phyloP scores from a whole-genome alignment of 2,329 filamentous ascomycete genomes.

The Cercospora berteroae region DNA sequence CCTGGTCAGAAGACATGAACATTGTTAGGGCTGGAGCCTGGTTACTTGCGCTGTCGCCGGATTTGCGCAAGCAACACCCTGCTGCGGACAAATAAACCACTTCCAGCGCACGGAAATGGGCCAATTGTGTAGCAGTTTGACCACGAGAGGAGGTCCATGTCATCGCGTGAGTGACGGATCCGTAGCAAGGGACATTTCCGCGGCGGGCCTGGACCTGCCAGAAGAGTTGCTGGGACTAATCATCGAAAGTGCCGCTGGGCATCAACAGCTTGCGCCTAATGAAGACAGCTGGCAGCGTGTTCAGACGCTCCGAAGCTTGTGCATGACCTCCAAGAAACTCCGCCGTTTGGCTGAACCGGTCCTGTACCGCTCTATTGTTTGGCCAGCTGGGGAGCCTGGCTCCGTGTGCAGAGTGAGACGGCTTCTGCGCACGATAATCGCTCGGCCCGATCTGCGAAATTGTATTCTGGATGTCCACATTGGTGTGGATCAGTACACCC shows the following conservation, averaged over 20 bases:
- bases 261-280: neutral
- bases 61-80: neutral
- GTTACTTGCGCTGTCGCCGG: neutral
- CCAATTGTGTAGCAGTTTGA: neutral
- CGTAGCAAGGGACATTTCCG: neutral
- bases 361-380: slow-evolving; percentile 4
- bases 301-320: slow-evolving; percentile 7
- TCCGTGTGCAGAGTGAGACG: neutral
- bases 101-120: neutral
- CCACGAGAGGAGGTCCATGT: neutral
- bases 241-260: slow-evolving; percentile 3
- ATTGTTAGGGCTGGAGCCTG: neutral
- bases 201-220: slow-evolving; percentile 4
- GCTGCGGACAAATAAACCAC: neutral
- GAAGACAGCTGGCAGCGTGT: neutral
- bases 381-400: neutral
- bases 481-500: neutral
- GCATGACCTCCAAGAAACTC: slow-evolving; percentile 8
- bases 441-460: neutral
- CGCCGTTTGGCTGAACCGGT: slow-evolving; percentile 13
- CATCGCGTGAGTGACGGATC: neutral
- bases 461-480: slow-evolving; percentile 1
- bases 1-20: neutral
- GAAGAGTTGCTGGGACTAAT: slow-evolving; percentile 15
- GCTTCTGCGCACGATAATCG: slow-evolving; percentile 6